These are phyloP conservation scores for Aspergillus caelatus DNA, from an alignment of 2,329 filamentous ascomycete species.

Conservation along the genomic window DNA sequence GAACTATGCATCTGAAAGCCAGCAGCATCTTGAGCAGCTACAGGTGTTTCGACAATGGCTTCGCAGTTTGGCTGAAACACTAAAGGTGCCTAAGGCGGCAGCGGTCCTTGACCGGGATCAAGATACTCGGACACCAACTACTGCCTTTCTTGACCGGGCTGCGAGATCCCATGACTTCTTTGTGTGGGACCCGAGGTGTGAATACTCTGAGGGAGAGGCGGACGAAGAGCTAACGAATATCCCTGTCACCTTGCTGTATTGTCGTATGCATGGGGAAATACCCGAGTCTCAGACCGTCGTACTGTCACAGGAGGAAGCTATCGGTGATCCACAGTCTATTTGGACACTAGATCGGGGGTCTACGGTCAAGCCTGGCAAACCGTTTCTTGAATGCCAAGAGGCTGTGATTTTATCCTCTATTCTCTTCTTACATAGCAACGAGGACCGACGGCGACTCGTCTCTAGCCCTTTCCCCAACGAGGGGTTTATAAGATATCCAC, in stretches of 20 bases:
- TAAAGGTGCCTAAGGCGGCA: background rate
- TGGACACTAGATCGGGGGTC: background rate
- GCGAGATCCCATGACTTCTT: background rate
- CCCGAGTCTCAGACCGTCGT: background rate
- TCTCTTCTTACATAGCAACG: constrained; percentile 19
- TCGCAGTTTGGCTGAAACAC: background rate
- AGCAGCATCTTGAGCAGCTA: background rate
- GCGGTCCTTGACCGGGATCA: background rate
- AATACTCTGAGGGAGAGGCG: background rate
- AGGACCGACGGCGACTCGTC: background rate
- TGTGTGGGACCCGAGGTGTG: background rate
- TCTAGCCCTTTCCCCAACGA: constrained; percentile 5
- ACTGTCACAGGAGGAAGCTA: background rate
- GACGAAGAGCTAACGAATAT: background rate
- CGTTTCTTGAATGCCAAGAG: constrained; percentile 6
- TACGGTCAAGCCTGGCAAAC: background rate
- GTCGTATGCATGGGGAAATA: background rate
- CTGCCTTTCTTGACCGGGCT: background rate
- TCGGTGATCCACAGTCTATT: background rate
- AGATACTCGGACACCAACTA: background rate
- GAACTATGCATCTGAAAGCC: background rate
- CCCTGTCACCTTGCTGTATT: background rate
- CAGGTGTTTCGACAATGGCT: background rate
- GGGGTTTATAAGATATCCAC: background rate
- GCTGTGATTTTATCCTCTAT: constrained; percentile 20